A percentile compares a stretch with the other conserved stretches of the same genome.
Conservation (phyloP, 2,329 filamentous ascomycete species). For the Elsinoe arachidis region DNA sequence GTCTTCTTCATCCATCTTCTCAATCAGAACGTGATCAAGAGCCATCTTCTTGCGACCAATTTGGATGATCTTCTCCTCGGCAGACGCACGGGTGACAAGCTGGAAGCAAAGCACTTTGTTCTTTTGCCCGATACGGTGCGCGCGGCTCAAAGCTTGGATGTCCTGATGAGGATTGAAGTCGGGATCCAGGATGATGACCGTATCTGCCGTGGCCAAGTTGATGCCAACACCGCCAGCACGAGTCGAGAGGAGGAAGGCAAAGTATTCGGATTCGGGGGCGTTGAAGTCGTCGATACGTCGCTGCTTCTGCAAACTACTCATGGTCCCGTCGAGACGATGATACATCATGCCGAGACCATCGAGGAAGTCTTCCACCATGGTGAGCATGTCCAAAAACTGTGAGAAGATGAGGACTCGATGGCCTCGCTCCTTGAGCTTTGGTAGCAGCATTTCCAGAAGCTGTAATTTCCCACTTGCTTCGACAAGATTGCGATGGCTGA, state of each 20-base stretch:
- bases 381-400: conserved; percentile 80
- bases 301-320: conserved; percentile 79
- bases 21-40: conserved; percentile 87
- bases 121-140: conserved; percentile 92
- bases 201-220: conserved; percentile 93
- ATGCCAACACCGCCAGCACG: conserved; percentile 94
- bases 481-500: conserved; percentile 71
- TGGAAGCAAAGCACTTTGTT: conserved; percentile 95
- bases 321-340: conserved; percentile 75
- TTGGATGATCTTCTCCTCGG: conserved; percentile 93
- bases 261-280: conserved; percentile 68
- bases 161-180: conserved; percentile 99
- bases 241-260: conserved; percentile 88
- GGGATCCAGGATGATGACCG: conserved; percentile 92
- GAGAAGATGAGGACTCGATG: conserved; percentile 93
- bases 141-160: conserved; percentile 86
- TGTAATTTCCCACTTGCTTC: conserved; percentile 87
- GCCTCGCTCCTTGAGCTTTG: conserved; percentile 73
- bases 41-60: conserved; percentile 94
- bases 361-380: conserved; percentile 88
- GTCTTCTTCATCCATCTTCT: conserved; percentile 79
- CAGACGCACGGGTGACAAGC: conserved; percentile 77
- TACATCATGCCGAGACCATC: conserved; percentile 63
- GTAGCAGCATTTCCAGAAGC: conserved; percentile 74
- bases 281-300: conserved; percentile 93